phyloP scores from a whole-genome alignment of 495 filamentous ascomycete genomes.

The Podospora sp. region DNA sequence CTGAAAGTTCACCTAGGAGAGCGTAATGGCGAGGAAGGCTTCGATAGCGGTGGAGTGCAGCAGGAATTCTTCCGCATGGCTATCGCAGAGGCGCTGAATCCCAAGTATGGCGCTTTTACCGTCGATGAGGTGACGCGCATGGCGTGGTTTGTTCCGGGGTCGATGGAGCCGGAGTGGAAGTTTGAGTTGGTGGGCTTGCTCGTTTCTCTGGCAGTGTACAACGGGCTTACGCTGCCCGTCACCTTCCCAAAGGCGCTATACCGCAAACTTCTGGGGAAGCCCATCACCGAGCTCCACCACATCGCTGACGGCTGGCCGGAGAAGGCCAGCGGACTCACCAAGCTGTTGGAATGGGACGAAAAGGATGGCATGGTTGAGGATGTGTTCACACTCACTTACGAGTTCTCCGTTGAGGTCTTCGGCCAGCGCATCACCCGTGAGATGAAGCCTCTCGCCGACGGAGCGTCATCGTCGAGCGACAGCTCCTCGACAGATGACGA shows the following conservation, averaged over 20 bases:
- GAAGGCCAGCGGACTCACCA: conserved; percentile 69
- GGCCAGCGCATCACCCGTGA: conserved; percentile 55
- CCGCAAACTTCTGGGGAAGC: conserved; percentile 68
- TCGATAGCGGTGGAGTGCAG: conserved; percentile 92
- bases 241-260: conserved; percentile 87
- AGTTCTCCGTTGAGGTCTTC: conserved; percentile 75
- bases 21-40: conserved; percentile 79
- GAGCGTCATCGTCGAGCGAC: neutral
- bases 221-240: conserved; percentile 85
- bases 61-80: conserved; percentile 92
- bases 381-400: conserved; percentile 78
- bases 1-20: conserved; percentile 86
- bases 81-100: conserved; percentile 73
- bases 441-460: conserved; percentile 41
- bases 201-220: conserved; percentile 89
- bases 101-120: conserved; percentile 74
- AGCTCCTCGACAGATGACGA: neutral
- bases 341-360: conserved; percentile 70
- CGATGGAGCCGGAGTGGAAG: conserved; percentile 80
- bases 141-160: conserved; percentile 85
- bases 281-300: conserved; percentile 66
- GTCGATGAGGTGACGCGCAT: conserved; percentile 71
- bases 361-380: conserved; percentile 78
- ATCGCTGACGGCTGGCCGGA: conserved; percentile 89
- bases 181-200: conserved; percentile 89